Conservation (phyloP, 257 asterid species). For the Avicennia marina region DNA sequence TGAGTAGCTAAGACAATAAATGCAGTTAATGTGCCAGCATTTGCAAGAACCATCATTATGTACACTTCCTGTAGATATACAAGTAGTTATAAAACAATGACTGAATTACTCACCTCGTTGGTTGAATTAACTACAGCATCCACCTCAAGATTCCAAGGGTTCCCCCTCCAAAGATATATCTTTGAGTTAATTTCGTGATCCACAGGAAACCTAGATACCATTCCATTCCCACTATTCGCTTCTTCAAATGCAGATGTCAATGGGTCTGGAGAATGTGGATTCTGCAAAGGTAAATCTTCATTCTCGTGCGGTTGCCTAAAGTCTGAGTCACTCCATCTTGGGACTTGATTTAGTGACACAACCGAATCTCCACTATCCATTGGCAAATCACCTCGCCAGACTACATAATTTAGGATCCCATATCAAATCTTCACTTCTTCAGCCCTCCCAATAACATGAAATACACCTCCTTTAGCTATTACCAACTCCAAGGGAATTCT, state of each 20-base stretch:
- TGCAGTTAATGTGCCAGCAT: too few species aligned
- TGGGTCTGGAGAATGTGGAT: conserved; percentile 50
- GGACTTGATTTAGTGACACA: conserved; percentile 69
- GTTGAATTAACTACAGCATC: conserved; percentile 82
- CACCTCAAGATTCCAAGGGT: conserved; percentile 83
- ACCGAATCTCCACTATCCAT: conserved; percentile 61
- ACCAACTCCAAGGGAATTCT: conserved; percentile 13
- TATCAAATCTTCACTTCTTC: conserved; percentile 24
- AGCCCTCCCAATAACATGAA: conserved; percentile 22
- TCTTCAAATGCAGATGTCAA: conserved; percentile 51
- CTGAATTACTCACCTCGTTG: conserved; percentile 49
- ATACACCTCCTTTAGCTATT: conserved; percentile 19
- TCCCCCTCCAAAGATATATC: conserved; percentile 81
- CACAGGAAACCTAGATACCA: conserved; percentile 60
- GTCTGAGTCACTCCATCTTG: conserved; percentile 74
- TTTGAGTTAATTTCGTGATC: conserved; percentile 63
- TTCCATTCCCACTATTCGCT: conserved; percentile 48
- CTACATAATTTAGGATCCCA: conserved; percentile 35
- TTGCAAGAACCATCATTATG: too few species aligned
- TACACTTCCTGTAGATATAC: conserved; percentile 7
- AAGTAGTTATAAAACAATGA: neutral
- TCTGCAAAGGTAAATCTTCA: conserved; percentile 44
- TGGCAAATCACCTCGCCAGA: conserved; percentile 56
- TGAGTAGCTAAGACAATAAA: neutral
- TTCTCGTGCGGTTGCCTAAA: conserved; percentile 46